Percentiles rank a stretch among this genome's conserved stretches.
These are phyloP conservation scores for Pichia sp. DNA, from an alignment of 1,139 yeast genomes.

Conservation along the genomic window DNA sequence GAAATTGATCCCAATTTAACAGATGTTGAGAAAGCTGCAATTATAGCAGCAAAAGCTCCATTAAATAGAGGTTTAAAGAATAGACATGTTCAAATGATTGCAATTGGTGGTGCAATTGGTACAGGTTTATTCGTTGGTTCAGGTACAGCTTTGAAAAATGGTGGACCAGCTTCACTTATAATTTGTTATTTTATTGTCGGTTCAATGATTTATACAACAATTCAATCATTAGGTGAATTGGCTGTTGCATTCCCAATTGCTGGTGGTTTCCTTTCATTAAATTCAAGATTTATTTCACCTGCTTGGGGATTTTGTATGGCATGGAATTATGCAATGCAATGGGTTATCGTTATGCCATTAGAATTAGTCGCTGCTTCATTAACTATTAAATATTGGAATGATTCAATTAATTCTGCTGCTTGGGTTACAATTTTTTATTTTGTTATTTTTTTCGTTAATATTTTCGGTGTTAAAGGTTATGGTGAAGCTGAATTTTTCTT, in stretches of 20 bases:
- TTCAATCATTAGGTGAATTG: slow-evolving; percentile 60
- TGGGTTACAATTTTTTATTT: slow-evolving; percentile 59
- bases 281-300: slow-evolving; percentile 55
- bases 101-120: slow-evolving; percentile 81
- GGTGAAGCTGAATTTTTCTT: slow-evolving; percentile 59
- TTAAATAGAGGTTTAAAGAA: slow-evolving; percentile 51
- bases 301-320: slow-evolving; percentile 71
- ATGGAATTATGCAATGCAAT: slow-evolving; percentile 56
- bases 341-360: slow-evolving; percentile 58
- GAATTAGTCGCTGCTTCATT: slow-evolving; percentile 64
- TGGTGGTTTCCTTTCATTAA: slow-evolving; percentile 58
- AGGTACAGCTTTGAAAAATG: slow-evolving; percentile 50
- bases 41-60: slow-evolving; percentile 56
- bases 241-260: slow-evolving; percentile 57
- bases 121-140: slow-evolving; percentile 52
- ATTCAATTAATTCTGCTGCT: slow-evolving; percentile 47
- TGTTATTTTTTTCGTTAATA: slow-evolving; percentile 45
- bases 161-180: slow-evolving; percentile 60
- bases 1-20: slow-evolving; percentile 19
- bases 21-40: slow-evolving; percentile 47
- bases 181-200: slow-evolving; percentile 43
- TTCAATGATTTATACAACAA: slow-evolving; percentile 50
- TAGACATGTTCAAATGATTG: slow-evolving; percentile 69
- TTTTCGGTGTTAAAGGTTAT: slow-evolving; percentile 52
- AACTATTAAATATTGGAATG: slow-evolving; percentile 57